Evolutionary conservation across 352 stramenopile species (phyloP).

Genomic region (Phytopythium litorale): DNA sequence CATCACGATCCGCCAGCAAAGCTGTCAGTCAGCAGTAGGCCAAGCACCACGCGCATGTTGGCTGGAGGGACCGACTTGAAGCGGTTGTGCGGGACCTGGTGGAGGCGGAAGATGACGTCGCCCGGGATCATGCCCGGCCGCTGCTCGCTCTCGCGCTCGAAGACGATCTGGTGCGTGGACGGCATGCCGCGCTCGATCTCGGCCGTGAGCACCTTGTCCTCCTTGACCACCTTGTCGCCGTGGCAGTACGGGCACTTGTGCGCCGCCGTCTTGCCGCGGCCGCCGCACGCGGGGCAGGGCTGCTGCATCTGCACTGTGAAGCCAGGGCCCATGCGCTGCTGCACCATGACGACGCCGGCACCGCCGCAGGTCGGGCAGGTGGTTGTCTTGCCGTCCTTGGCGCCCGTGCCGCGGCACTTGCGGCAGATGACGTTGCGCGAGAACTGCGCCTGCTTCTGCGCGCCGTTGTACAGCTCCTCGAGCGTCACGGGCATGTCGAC

Average conservation of each 20-base stretch:
- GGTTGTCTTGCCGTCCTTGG: constrained; percentile 80
- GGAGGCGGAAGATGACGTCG: constrained; percentile 95
- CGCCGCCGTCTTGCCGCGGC: constrained; percentile 94
- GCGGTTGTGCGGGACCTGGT: constrained; percentile 82
- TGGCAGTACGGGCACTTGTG: constrained; percentile 90
- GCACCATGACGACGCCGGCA: constrained; percentile 66
- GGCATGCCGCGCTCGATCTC: constrained; percentile 83
- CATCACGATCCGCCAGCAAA: neutral
- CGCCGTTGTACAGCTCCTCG: constrained; percentile 85
- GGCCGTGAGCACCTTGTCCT: constrained; percentile 76
- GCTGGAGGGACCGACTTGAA: constrained; percentile 64
- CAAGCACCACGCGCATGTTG: neutral
- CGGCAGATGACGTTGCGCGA: constrained; percentile 77
- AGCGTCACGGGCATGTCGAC: constrained; percentile 79
- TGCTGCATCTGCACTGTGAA: constrained; percentile 91
- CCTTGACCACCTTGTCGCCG: constrained; percentile 76
- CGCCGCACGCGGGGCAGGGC: constrained; percentile 73
- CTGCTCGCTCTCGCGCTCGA: constrained; percentile 84
- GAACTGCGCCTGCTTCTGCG: constrained; percentile 68
- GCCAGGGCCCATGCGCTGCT: constrained; percentile 78
- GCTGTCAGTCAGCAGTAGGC: neutral
- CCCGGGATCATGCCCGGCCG: constrained; percentile 85
- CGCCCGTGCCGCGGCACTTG: constrained; percentile 78
- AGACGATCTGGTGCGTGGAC: constrained; percentile 81
- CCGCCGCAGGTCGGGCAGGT: constrained; percentile 73